phyloP scores from a whole-genome alignment of 2,329 filamentous ascomycete species.

The Fusarium zealandicum region DNA sequence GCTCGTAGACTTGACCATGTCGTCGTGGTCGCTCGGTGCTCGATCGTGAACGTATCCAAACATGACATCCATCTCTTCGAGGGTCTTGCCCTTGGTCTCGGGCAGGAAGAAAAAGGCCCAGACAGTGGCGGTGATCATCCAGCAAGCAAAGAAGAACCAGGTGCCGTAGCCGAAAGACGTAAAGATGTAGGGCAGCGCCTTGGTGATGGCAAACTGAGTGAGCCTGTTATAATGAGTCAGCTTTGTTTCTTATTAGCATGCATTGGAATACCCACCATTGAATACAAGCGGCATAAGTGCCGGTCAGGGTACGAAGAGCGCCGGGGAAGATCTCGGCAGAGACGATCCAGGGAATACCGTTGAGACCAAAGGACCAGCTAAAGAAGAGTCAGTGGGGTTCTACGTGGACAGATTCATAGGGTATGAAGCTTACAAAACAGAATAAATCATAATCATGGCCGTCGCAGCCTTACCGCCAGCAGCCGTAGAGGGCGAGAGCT shows the following conservation, averaged over 20 bases:
- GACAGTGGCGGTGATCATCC: conserved; percentile 56
- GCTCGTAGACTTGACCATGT: conserved; percentile 23
- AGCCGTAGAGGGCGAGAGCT: conserved; percentile 50
- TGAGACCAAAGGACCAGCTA: conserved; percentile 54
- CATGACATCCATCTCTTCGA: conserved; percentile 59
- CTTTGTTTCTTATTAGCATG: too few relatives aligned
- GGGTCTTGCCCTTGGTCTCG: conserved; percentile 62
- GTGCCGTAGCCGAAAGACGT: conserved; percentile 56
- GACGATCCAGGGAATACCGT: conserved; percentile 56
- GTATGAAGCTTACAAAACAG: conserved; percentile 56
- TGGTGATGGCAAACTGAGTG: conserved; percentile 54
- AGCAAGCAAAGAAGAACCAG: conserved; percentile 64
- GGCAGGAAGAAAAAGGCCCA: conserved; percentile 62
- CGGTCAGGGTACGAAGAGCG: conserved; percentile 51
- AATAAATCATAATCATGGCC: conserved; percentile 63
- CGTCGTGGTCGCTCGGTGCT: conserved; percentile 16
- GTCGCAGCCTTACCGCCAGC: conserved; percentile 61
- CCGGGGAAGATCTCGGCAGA: conserved; percentile 55
- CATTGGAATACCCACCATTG: conserved; percentile 43
- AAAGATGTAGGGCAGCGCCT: conserved; percentile 55
- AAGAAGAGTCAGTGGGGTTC: neutral
- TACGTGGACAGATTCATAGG: accelerated
- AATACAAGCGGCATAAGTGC: conserved; percentile 50
- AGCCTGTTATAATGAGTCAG: conserved; percentile 24
- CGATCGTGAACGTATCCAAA: conserved; percentile 41